phyloP scores from a whole-genome alignment of 257 asterid genomes.

The Buddleja alternifolia region DNA sequence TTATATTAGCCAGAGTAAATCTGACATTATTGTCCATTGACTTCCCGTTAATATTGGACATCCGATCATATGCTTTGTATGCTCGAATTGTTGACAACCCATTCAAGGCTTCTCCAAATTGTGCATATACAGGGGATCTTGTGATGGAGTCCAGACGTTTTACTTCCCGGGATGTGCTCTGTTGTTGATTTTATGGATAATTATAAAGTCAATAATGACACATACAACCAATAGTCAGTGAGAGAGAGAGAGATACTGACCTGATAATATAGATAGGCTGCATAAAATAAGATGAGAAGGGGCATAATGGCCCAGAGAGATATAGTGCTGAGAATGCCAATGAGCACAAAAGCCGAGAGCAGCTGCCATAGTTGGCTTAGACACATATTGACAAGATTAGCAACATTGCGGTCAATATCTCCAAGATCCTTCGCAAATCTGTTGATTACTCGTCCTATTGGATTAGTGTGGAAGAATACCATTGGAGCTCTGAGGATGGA shows the following conservation, averaged over 20 bases:
- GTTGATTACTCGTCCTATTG: constrained; percentile 79
- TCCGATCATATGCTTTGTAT: constrained; percentile 72
- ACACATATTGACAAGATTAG: constrained; percentile 51
- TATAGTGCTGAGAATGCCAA: constrained; percentile 69
- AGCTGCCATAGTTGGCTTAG: constrained; percentile 73
- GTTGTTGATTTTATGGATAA: constrained; percentile 34
- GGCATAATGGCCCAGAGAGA: constrained; percentile 87
- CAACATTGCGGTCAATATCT: constrained; percentile 75
- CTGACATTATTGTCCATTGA: constrained; percentile 77
- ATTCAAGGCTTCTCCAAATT: constrained; percentile 79
- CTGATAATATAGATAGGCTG: constrained; percentile 75
- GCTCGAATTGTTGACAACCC: constrained; percentile 82
- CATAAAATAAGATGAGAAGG: constrained; percentile 69
- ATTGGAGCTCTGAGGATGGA: constrained; percentile 81
- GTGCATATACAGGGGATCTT: constrained; percentile 83
- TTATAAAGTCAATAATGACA: neutral
- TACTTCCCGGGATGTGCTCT: constrained; percentile 88
- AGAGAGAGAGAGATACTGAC: constrained; percentile 37
- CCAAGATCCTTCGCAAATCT: constrained; percentile 77
- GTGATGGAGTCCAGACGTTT: constrained; percentile 81
- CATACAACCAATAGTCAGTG: neutral
- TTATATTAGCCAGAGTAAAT: constrained; percentile 63
- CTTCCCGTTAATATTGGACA: constrained; percentile 64
- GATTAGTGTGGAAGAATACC: constrained; percentile 89
- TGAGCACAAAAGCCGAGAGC: constrained; percentile 72